Evolutionary conservation across 1,284 basidiomycete species (phyloP), one percentile per base, ranked within the genome.

Genomic region (Leccinum griseonigrum): DNA sequence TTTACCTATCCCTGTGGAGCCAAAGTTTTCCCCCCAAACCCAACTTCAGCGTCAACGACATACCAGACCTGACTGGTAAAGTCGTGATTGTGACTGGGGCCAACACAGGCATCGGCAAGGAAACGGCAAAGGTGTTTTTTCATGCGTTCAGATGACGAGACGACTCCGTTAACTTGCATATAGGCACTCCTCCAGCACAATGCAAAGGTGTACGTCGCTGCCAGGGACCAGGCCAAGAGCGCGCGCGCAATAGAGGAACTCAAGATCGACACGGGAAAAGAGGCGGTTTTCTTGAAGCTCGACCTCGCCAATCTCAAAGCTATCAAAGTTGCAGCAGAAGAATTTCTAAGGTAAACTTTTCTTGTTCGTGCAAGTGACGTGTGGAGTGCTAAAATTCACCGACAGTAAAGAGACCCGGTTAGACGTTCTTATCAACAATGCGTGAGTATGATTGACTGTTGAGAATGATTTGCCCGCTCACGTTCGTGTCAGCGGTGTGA

Each of bases 121-220:
- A 66, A 50, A 71, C 68, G 1, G 61, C 43, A 14, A 68, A 56
- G 54, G 63, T 67, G 10, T 5, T 56, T 53, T 38, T 55, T 40
- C 14, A 16, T 38, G 14, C 8, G 11, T 9, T 62, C 8, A 28
- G 0, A 3, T 54, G 10, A 11, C 16, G n/a, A 29, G 29, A 40
- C n/a, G 40, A 6, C 40, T n/a, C 13, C 10, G 16, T 31, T 3
- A 26, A 32, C 4, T n/a, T 40, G 6, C 26, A 18, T 26, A 46
- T 22, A 68, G 57, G 64, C 26, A 8, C 54, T 68, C 9, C 77
- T 86, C 50, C 57, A 71, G 26, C 79, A 80, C 62, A 80, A 82
- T 54, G 85, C 85, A 8, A 86, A 78, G 51, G 87, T 90, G 10
- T 87, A 87, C 67, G 76, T 89, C 62, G 84, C 82, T 3, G 75